A percentile compares a stretch with the other conserved stretches of the same genome.
Evolutionary conservation across 345 rosid species (phyloP).

Genomic region (Raphanus raphanistrum): DNA sequence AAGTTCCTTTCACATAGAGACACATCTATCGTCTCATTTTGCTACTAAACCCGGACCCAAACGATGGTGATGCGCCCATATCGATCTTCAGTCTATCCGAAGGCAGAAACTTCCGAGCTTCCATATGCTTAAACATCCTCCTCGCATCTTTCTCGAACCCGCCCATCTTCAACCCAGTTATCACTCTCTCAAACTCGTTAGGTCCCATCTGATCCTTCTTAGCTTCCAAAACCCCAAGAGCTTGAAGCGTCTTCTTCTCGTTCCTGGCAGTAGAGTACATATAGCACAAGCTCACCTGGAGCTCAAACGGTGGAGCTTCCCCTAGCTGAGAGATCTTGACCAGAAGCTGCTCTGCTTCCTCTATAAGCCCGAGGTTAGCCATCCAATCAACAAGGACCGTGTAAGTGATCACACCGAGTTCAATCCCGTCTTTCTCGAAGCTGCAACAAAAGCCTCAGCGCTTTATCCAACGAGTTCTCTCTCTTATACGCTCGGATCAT

Average conservation of each 20-base stretch:
- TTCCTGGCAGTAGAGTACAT: conserved; percentile 60
- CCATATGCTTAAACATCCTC: conserved; percentile 55
- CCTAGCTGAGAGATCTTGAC: conserved; percentile 73
- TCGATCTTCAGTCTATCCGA: conserved; percentile 44
- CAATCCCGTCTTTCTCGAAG: conserved; percentile 80
- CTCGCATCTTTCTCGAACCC: conserved; percentile 70
- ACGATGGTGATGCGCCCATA: conserved; percentile 36
- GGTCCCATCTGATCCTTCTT: conserved; percentile 53
- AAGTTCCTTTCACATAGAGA: background rate
- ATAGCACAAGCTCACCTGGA: conserved; percentile 75
- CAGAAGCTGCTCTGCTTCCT: conserved; percentile 81
- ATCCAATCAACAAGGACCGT: conserved; percentile 80
- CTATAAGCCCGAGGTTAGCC: conserved; percentile 61
- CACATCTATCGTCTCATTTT: conserved; percentile 15
- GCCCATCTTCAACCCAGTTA: conserved; percentile 57
- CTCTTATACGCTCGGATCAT: conserved; percentile 64
- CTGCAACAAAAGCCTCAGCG: conserved; percentile 61
- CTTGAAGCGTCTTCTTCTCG: conserved; percentile 86
- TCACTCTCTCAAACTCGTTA: conserved; percentile 59
- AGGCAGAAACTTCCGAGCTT: conserved; percentile 50
- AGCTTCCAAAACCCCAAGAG: conserved; percentile 60
- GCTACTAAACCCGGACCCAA: conserved; percentile 15
- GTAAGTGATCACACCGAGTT: conserved; percentile 72
- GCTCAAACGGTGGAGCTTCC: conserved; percentile 65
- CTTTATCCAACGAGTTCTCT: conserved; percentile 68